Base-by-base conservation (phyloP, 345 rosid genomes). In the Alliaria petiolata region DNA sequence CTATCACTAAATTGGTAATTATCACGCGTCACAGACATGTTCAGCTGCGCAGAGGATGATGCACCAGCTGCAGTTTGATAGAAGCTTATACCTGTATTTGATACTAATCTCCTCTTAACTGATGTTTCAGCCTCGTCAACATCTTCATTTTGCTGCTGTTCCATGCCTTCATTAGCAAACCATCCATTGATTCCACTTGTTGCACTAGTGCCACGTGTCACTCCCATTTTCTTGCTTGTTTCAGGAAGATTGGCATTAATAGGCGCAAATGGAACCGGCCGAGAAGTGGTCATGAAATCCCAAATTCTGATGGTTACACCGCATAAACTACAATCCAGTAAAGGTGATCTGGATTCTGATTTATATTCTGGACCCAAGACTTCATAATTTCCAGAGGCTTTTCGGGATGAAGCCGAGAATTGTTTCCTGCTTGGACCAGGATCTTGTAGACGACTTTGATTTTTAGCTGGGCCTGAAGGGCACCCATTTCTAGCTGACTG, bases 151-250 rank as follows among this genome's bases (percentile, higher is more conserved):
- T 68, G 96, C 72, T 88, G 96, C 78, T 87, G 91, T 60, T 80
- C 97, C 9, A 76, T 59, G 76, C 88, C 92, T 75, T 91, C 97
- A 75, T 86, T 87, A 68, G 88, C 85, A 81, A 85, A 76, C 96
- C 96, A 88, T 69, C 99, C 98, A 78, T 89, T 89, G 63, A 92
- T 88, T 74, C 98, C 99, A 84, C 99, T 95, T 57, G 99, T 92
- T 62, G 97, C 99, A 84, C 99, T 95, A 15, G 75, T 86, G 47
- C 99, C 99, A 71, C 92, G 98, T 20, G 91, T 82, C 81, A 87
- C 67, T 14, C 78, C 89, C 83, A 91, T 77, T 70, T 86, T 92
- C 77, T 92, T 95, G 85, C 86, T 88, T 33, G 86, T 82, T 78
- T 88, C 98, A 60, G 97, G 91, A 69, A 92, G 84, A 80, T 83